Base-by-base conservation (phyloP, 2,329 filamentous ascomycete genomes). In the Aspergillus vadensis region DNA sequence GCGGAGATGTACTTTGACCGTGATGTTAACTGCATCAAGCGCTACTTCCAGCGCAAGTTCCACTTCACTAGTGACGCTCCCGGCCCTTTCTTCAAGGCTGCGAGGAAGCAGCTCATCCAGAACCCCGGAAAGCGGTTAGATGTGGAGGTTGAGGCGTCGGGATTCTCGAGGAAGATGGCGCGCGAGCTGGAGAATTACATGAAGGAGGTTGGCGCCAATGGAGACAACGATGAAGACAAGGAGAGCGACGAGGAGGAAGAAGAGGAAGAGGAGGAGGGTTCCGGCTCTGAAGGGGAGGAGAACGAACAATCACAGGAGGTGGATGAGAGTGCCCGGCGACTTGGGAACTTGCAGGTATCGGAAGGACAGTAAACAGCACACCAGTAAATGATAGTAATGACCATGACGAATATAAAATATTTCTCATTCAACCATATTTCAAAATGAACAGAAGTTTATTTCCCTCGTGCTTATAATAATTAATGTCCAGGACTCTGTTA, bases 1-100 rank as follows among this genome's bases (percentile, higher is more conserved):
- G 96, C 95, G 17, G 90, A 97, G 73, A 96, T 93, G 86, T 98
- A 99, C 78, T 99, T 99, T 75, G 91, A 98, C 74, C 88, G 95
- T 65, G 95, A 99, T 70, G 93, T 99, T 14, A 88, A 91, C 64
- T 99, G 96, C 77, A 89, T 99, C 70, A 98, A 97, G 79, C 87
- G 91, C 32, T 99, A 96, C 76, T 99, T 99, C 73, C 84, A 91
- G 72, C 85, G 93, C 21, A 87, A 92, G 30, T 99, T 97, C 76
- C 88, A 92, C 67, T 99, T 98, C 73, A 87, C 87, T 3, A 89
- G 88, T 73, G 90, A 93, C 41, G 86, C 89, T 63, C 86, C 88
- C 0, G 96, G 95, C 0, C 96, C 95, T 0, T 91, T 90, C 75
- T 97, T 92, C 78, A 86, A 87, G 53, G 90, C 96, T 63, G 91